These are phyloP conservation scores for Termitomyces sp. DNA, from an alignment of 768 basidiomycete species.

Conservation along the genomic window DNA sequence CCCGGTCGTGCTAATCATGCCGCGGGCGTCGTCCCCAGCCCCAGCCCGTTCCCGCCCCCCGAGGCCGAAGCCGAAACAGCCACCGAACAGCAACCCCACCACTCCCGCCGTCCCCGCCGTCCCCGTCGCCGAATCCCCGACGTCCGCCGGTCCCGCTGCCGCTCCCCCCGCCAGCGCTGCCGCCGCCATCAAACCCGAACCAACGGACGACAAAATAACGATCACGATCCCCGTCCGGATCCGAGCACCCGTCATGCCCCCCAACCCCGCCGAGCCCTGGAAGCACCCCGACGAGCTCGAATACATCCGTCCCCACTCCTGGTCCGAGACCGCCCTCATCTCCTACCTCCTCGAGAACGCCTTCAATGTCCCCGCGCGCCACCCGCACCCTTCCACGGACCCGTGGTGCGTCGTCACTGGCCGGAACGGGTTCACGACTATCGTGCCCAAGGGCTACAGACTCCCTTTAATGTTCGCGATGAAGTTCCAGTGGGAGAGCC, in stretches of 20 bases:
- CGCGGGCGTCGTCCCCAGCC: background rate
- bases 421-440: conserved; percentile 14
- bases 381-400: conserved; percentile 8
- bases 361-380: conserved; percentile 32
- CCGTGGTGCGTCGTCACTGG: conserved; percentile 16
- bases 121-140: background rate
- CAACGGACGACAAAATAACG: background rate
- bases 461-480: conserved; percentile 43
- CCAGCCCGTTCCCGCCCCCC: background rate
- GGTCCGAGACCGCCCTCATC: conserved; percentile 30
- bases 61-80: background rate
- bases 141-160: too few relatives aligned
- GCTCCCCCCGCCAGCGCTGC: background rate
- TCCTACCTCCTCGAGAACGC: conserved; percentile 28
- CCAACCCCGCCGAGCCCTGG: conserved; percentile 24
- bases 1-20: conserved; percentile 1
- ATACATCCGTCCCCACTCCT: conserved; percentile 27
- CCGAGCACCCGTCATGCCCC: background rate
- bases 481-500: conserved; percentile 39
- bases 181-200: background rate
- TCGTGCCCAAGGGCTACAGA: conserved; percentile 36
- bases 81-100: background rate
- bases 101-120: background rate
- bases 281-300: conserved; percentile 37
- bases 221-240: background rate